A percentile compares a stretch with the other conserved stretches of the same genome.
phyloP scores from a whole-genome alignment of 129 eudicot genomes.

The Chrysanthemum makinoi region DNA sequence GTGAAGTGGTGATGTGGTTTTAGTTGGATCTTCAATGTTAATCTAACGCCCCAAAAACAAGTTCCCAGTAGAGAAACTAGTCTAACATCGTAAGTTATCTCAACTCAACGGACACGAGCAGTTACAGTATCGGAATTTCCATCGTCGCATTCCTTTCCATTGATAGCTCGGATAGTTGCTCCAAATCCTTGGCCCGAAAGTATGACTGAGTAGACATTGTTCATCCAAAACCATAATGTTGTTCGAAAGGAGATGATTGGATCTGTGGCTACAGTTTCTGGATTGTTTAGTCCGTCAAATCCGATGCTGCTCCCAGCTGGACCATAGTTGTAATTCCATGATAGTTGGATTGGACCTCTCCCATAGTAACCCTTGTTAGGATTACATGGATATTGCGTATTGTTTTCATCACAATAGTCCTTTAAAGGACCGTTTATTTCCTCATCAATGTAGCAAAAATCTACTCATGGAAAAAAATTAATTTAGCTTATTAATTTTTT shows the following conservation, averaged over 20 bases:
- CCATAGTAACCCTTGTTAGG: slow-evolving; percentile 40
- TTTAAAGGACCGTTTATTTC: slow-evolving; percentile 30
- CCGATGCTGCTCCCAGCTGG: slow-evolving; percentile 13
- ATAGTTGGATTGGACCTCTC: slow-evolving; percentile 34
- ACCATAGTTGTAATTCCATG: slow-evolving; percentile 38
- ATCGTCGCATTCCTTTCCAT: slow-evolving; percentile 34
- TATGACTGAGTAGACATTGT: slow-evolving; percentile 22
- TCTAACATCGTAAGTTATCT: no score
- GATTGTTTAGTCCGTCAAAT: slow-evolving; percentile 34
- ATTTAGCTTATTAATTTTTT: background rate
- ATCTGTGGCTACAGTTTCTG: slow-evolving; percentile 34
- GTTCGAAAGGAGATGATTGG: slow-evolving; percentile 28
- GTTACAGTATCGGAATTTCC: slow-evolving; percentile 17
- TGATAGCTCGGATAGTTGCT: slow-evolving; percentile 28
- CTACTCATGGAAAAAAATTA: background rate
- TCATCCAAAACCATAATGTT: slow-evolving; percentile 37
- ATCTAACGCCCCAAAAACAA: no score
- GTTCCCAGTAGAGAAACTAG: no score
- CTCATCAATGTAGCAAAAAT: slow-evolving; percentile 29
- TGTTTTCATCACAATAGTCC: slow-evolving; percentile 28
- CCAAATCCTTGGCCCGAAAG: slow-evolving; percentile 38
- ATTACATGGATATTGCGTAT: slow-evolving; percentile 33
- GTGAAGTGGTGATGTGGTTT: no score
- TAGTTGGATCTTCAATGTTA: no score
- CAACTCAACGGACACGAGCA: slow-evolving; percentile 24